A percentile compares a stretch with the other conserved stretches of the same genome.
phyloP scores from a whole-genome alignment of 1,284 basidiomycete genomes.

The Boletus sp. region DNA sequence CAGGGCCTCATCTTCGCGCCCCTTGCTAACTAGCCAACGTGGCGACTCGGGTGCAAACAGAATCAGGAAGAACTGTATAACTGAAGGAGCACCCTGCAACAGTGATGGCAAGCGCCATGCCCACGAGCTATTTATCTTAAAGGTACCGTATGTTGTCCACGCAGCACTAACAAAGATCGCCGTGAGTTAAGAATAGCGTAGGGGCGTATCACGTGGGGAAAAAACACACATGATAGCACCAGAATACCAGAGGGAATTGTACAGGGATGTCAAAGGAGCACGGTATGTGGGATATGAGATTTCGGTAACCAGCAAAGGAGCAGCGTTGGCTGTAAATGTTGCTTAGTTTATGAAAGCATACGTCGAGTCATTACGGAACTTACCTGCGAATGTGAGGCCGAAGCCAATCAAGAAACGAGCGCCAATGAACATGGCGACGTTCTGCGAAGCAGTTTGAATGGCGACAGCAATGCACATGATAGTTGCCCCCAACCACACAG shows the following conservation, averaged over 20 bases:
- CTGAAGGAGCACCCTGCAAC: constrained; percentile 60
- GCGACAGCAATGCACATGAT: constrained; percentile 67
- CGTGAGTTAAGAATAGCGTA: not conserved
- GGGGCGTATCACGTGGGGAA: not conserved
- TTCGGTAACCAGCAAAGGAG: constrained; percentile 74
- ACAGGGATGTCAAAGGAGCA: constrained; percentile 64
- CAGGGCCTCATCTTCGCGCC: constrained; percentile 57
- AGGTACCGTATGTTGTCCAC: constrained; percentile 73
- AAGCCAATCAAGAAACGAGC: constrained; percentile 78
- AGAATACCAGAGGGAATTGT: constrained; percentile 80
- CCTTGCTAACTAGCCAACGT: constrained; percentile 66
- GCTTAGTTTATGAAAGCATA: not conserved
- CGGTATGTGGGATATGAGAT: constrained; percentile 74
- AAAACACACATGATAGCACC: constrained; percentile 62
- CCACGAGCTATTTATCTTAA: constrained; percentile 62
- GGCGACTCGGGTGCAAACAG: constrained; percentile 68
- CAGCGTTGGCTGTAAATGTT: constrained; percentile 48
- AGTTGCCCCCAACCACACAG: constrained; percentile 59
- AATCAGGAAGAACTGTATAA: constrained; percentile 57
- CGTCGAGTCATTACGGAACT: constrained; percentile 13
- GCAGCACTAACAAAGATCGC: constrained; percentile 46
- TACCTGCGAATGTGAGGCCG: constrained; percentile 67
- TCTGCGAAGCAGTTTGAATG: constrained; percentile 66
- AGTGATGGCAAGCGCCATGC: constrained; percentile 72
- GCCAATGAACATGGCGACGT: constrained; percentile 77